phyloP scores from a whole-genome alignment of 2,329 filamentous ascomycete species.

The Fusarium xyrophilum region DNA sequence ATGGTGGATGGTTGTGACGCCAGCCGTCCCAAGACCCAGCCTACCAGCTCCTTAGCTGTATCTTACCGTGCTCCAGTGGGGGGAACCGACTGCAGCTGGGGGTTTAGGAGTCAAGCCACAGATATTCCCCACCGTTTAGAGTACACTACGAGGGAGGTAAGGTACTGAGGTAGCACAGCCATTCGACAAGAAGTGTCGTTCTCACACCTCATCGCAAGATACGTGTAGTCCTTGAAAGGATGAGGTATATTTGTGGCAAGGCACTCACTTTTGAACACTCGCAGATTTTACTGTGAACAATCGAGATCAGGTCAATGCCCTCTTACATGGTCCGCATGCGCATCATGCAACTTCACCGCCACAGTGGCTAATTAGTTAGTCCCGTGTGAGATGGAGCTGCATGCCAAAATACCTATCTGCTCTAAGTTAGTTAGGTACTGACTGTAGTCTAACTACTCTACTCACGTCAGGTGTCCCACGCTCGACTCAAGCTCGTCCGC shows the following conservation, averaged over 20 bases:
- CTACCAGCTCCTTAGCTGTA: slow-evolving; percentile 18
- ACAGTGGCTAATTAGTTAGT: slow-evolving; percentile 32
- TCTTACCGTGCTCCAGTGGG: slow-evolving; percentile 27
- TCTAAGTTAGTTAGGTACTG: slow-evolving; percentile 1
- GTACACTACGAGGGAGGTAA: background rate
- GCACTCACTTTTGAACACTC: too few species aligned
- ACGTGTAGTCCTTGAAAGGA: background rate
- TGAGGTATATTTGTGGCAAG: background rate
- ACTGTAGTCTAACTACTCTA: background rate
- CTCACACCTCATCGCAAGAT: background rate
- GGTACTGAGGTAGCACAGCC: slow-evolving; percentile 8
- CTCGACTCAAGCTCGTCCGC: slow-evolving; percentile 24
- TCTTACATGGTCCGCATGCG: slow-evolving; percentile 11
- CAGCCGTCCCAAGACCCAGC: slow-evolving; percentile 21
- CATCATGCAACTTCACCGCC: slow-evolving; percentile 46
- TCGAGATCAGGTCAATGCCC: background rate
- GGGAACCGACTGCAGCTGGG: slow-evolving; percentile 21
- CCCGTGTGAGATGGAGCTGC: slow-evolving; percentile 33
- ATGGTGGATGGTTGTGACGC: slow-evolving; percentile 38
- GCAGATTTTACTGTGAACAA: background rate
- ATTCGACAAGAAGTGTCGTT: slow-evolving; percentile 10
- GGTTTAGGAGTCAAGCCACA: slow-evolving; percentile 33
- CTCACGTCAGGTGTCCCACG: slow-evolving; percentile 39
- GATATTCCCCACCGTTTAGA: slow-evolving; percentile 8
- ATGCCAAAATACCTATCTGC: slow-evolving; percentile 19